A percentile compares a stretch with the other conserved stretches of the same genome.
These are phyloP conservation scores for Domatiomyces catenatus DNA, from an alignment of 2,329 filamentous ascomycete species.

Conservation along the genomic window DNA sequence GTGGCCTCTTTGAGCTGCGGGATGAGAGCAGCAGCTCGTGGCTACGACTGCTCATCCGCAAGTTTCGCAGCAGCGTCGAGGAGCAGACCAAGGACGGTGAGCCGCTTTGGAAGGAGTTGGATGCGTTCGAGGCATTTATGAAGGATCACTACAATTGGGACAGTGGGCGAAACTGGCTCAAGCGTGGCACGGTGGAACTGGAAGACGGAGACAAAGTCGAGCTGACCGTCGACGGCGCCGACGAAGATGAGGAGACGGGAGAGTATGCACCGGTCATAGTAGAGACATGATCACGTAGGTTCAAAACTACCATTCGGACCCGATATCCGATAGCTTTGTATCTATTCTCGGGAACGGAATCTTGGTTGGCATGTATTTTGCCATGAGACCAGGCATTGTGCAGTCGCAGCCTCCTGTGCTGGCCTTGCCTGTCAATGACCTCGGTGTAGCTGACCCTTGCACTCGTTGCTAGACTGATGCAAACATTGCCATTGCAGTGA, in stretches of 20 bases:
- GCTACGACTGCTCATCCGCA: constrained; percentile 36
- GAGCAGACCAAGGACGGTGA: constrained; percentile 23
- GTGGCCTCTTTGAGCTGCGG: constrained; percentile 44
- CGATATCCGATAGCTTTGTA: background rate
- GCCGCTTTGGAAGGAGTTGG: constrained; percentile 36
- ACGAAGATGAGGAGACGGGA: constrained; percentile 48
- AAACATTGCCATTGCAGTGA: background rate
- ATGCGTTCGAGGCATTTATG: constrained; percentile 40
- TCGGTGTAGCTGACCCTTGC: background rate
- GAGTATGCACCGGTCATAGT: constrained; percentile 50
- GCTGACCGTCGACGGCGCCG: constrained; percentile 38
- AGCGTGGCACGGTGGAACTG: constrained; percentile 42
- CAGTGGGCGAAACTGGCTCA: constrained; percentile 36
- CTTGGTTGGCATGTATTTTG: background rate
- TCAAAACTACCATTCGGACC: background rate
- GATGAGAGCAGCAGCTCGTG: constrained; percentile 37
- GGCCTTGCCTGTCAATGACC: background rate
- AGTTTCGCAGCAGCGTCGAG: constrained; percentile 37
- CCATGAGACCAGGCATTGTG: background rate
- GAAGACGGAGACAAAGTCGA: constrained; percentile 50
- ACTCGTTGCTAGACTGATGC: background rate
- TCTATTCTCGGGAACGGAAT: background rate
- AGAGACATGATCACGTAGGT: constrained; percentile 23
- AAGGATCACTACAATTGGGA: constrained; percentile 43
- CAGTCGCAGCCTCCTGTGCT: background rate